phyloP scores from a whole-genome alignment of 805 yeast genomes.

The Wickerhamiella kazuoi region DNA sequence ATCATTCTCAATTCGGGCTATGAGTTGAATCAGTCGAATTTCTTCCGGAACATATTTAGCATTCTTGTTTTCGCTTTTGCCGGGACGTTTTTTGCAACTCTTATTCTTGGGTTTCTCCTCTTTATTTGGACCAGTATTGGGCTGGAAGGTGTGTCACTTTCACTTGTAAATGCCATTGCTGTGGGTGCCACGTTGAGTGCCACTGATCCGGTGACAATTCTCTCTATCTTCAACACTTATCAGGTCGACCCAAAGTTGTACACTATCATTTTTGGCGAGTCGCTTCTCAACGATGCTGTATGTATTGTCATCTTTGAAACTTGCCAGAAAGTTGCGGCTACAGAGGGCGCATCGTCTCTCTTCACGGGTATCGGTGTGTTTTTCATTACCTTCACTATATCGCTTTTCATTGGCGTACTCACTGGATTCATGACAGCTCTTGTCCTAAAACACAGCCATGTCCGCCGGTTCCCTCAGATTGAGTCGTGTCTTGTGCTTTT shows the following conservation, averaged over 20 bases:
- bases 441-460: constrained; percentile 76
- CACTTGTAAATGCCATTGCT: constrained; percentile 92
- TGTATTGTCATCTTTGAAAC: constrained; percentile 99
- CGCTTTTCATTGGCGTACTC: constrained; percentile 73
- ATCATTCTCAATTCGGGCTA: constrained; percentile 92
- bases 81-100: constrained; percentile 84
- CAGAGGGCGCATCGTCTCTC: constrained; percentile 38
- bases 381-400: constrained; percentile 80
- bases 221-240: constrained; percentile 91
- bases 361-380: constrained; percentile 91
- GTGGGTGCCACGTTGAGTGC: constrained; percentile 97
- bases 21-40: constrained; percentile 88
- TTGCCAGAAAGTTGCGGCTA: constrained; percentile 77
- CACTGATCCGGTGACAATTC: constrained; percentile 93
- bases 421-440: constrained; percentile 82
- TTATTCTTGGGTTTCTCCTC: constrained; percentile 74
- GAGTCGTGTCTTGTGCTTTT: constrained; percentile 84
- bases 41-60: constrained; percentile 79
- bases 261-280: constrained; percentile 94
- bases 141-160: constrained; percentile 67
- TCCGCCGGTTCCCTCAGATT: constrained; percentile 88
- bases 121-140: constrained; percentile 87
- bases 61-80: constrained; percentile 90
- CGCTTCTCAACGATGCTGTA: constrained; percentile 88
- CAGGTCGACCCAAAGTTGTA: constrained; percentile 95